Conservation (phyloP, 371 early-diverging fungal genomes). For the Mucor irregularis region DNA sequence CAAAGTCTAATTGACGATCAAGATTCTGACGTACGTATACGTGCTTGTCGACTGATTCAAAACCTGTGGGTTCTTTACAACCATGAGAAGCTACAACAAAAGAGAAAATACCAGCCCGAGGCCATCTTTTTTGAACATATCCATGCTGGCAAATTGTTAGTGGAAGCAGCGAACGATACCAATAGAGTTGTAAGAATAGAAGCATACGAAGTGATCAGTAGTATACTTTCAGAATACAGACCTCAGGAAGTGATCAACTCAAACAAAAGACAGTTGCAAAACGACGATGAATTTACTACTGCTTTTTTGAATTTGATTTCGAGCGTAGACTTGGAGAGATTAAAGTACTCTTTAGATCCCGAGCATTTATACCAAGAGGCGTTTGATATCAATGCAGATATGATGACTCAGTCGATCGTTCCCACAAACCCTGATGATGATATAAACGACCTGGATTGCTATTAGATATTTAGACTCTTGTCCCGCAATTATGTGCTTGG, state of each 20-base stretch:
- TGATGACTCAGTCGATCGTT: slow-evolving; percentile 38
- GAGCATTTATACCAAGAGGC: slow-evolving; percentile 48
- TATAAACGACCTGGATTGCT: slow-evolving; percentile 24
- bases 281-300: background rate
- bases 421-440: slow-evolving; percentile 22
- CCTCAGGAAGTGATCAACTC: background rate
- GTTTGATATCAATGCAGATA: slow-evolving; percentile 38
- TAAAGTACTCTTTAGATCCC: slow-evolving; percentile 29
- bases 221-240: slow-evolving; percentile 4
- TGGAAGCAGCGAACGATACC: slow-evolving; percentile 42
- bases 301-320: slow-evolving; percentile 21
- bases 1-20: slow-evolving; percentile 51
- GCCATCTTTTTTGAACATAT: slow-evolving; percentile 47
- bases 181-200: slow-evolving; percentile 40
- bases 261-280: slow-evolving; percentile 8
- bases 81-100: slow-evolving; percentile 34
- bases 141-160: slow-evolving; percentile 46
- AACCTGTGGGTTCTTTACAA: slow-evolving; percentile 49
- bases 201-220: slow-evolving; percentile 26
- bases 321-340: slow-evolving; percentile 17
- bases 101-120: slow-evolving; percentile 15
- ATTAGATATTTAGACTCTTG: no score
- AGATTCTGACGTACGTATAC: slow-evolving; percentile 57
- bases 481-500: no score
- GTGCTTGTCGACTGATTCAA: slow-evolving; percentile 51